These are phyloP conservation scores for Phytophthora cactorum DNA, from an alignment of 352 stramenopile species.

Conservation along the genomic window DNA sequence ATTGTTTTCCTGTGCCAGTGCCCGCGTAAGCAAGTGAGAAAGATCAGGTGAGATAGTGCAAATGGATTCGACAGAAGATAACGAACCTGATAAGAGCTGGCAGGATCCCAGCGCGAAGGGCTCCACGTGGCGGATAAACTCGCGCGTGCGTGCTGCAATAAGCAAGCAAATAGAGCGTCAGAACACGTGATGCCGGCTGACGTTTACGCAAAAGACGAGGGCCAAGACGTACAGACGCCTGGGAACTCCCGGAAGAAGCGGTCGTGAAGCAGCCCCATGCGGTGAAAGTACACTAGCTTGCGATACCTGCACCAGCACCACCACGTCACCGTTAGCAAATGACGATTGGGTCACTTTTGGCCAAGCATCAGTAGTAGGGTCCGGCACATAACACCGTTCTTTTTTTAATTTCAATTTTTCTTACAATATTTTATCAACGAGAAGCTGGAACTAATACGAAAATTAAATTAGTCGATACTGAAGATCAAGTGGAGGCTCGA, in stretches of 20 bases:
- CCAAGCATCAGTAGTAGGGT: too few relatives aligned
- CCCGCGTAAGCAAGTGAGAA: neutral
- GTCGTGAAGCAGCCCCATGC: slow-evolving; percentile 69
- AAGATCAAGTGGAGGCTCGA: too few relatives aligned
- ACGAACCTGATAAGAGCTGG: slow-evolving; percentile 58
- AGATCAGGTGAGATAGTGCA: neutral
- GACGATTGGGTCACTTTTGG: neutral
- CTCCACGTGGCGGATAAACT: slow-evolving; percentile 74
- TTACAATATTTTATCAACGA: too few relatives aligned
- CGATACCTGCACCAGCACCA: slow-evolving; percentile 52
- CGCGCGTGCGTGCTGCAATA: slow-evolving; percentile 48
- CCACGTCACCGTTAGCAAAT: neutral
- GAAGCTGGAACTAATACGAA: too few relatives aligned
- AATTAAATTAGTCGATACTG: too few relatives aligned
- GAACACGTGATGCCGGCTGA: slow-evolving; percentile 4
- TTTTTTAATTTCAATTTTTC: too few relatives aligned
- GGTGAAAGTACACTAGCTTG: slow-evolving; percentile 78
- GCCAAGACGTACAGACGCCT: slow-evolving; percentile 43
- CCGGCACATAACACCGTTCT: too few relatives aligned
- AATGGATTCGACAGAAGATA: slow-evolving; percentile 2
- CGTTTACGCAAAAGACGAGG: neutral
- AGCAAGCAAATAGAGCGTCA: slow-evolving; percentile 4
- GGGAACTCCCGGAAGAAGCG: slow-evolving; percentile 72
- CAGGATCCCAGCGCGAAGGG: slow-evolving; percentile 66
- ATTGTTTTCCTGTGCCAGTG: slow-evolving; percentile 47